Evolutionary conservation across 2,329 filamentous ascomycete genomes (phyloP).

Genomic region (Scolecobasidium constrictum): DNA sequence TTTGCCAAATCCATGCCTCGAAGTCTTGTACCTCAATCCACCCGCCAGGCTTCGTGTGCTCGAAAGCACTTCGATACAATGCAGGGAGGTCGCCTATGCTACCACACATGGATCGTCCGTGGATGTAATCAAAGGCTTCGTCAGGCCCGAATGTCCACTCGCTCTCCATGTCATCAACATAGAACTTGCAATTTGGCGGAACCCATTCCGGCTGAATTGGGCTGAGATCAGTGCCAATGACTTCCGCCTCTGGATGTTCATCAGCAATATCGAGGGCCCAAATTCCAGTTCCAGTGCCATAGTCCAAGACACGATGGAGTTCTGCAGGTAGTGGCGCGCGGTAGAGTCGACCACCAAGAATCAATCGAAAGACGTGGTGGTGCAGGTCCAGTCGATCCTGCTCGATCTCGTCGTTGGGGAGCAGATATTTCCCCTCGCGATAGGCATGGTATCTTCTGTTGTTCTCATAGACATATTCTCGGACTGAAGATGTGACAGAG

Average conservation of each 20-base stretch:
- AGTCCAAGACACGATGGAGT: constrained; percentile 25
- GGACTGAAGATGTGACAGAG: neutral
- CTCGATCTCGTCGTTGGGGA: constrained; percentile 25
- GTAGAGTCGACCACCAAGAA: constrained; percentile 25
- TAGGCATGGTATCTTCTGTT: constrained; percentile 5
- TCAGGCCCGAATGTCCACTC: constrained; percentile 38
- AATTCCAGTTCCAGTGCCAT: constrained; percentile 8
- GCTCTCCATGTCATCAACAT: constrained; percentile 49
- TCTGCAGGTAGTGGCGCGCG: constrained; percentile 25
- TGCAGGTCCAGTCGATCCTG: constrained; percentile 5
- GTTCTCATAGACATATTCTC: constrained; percentile 3
- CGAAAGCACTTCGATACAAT: constrained; percentile 27
- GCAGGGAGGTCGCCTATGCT: constrained; percentile 43
- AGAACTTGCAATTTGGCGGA: constrained; percentile 44
- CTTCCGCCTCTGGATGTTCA: constrained; percentile 24
- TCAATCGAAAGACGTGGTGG: constrained; percentile 5
- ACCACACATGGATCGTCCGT: constrained; percentile 40
- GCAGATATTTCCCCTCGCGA: constrained; percentile 6
- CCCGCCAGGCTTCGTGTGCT: constrained; percentile 26
- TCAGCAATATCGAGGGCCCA: constrained; percentile 13
- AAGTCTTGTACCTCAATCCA: constrained; percentile 12
- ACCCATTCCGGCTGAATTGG: constrained; percentile 39
- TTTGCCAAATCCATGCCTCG: constrained; percentile 16
- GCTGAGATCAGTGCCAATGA: constrained; percentile 37
- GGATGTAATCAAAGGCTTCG: constrained; percentile 46